Conservation (phyloP, 2,329 filamentous ascomycete species). For the Clarireedia monteithiana region DNA sequence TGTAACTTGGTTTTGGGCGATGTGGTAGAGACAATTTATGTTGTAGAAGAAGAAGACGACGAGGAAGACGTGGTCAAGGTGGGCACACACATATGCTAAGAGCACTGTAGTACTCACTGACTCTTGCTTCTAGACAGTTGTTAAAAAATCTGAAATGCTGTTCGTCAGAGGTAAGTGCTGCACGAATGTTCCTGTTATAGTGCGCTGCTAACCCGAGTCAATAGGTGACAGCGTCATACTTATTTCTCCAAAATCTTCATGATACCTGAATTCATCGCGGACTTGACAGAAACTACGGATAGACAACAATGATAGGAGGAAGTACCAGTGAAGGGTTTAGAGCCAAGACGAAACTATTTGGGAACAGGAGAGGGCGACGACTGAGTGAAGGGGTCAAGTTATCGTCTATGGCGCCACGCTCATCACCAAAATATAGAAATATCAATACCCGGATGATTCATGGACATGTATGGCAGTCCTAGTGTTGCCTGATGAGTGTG, state of each 20-base stretch:
- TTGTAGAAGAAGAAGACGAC: slow-evolving; percentile 70
- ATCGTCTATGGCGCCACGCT: no score
- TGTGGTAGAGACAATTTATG: slow-evolving; percentile 94
- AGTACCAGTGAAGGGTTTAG: no score
- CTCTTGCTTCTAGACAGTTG: slow-evolving; percentile 58
- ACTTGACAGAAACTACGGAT: no score
- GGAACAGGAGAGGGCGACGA: no score
- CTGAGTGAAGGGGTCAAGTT: no score
- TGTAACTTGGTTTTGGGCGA: slow-evolving; percentile 96
- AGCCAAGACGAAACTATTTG: no score
- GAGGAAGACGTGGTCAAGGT: slow-evolving; percentile 66
- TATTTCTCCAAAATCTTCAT: slow-evolving; percentile 47
- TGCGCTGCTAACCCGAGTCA: background rate
- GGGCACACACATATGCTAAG: slow-evolving; percentile 19
- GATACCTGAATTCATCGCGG: background rate
- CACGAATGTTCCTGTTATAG: background rate
- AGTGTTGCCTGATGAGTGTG: no score
- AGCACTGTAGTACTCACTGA: background rate
- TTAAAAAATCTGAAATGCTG: slow-evolving; percentile 97
- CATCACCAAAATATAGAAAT: no score
- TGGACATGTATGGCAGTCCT: no score
- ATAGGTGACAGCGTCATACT: slow-evolving; percentile 66
- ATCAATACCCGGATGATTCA: no score
- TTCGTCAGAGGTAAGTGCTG: slow-evolving; percentile 77
- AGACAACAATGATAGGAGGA: no score